Conservation (phyloP, 1,139 yeast genomes). For the Kurtzmaniella natalensis region DNA sequence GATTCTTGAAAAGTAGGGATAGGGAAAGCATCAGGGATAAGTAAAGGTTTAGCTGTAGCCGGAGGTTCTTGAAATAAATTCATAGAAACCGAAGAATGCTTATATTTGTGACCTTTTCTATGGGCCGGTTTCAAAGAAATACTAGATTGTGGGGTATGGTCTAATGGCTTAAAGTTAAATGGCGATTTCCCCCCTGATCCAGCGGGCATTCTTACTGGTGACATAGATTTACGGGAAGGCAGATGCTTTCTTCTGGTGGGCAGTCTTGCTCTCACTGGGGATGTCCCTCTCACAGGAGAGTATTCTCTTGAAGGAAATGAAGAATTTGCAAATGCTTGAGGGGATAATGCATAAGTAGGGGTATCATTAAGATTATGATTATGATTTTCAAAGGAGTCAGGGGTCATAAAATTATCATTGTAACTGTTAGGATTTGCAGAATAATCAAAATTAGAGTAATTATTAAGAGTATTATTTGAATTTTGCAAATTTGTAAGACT, state of each 20-base stretch:
- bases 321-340: constrained; percentile 11
- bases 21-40: constrained; percentile 75
- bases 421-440: no score
- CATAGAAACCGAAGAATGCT: constrained; percentile 96
- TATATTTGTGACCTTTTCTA: constrained; percentile 91
- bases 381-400: no score
- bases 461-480: neutral
- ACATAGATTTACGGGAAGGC: constrained; percentile 15
- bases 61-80: constrained; percentile 93
- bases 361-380: no score
- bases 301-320: constrained; percentile 6
- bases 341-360: constrained; percentile 10
- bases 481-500: constrained; percentile 7
- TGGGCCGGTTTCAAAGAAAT: constrained; percentile 55
- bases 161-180: constrained; percentile 45
- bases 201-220: constrained; percentile 30
- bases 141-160: constrained; percentile 22
- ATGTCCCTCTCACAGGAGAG: constrained; percentile 15
- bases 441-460: neutral
- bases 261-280: constrained; percentile 29
- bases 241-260: constrained; percentile 16
- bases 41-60: constrained; percentile 54
- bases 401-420: no score
- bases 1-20: constrained; percentile 72
- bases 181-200: constrained; percentile 24